Base-by-base conservation (phyloP, 495 filamentous ascomycete species). In the Mycothermus thermophilus region DNA sequence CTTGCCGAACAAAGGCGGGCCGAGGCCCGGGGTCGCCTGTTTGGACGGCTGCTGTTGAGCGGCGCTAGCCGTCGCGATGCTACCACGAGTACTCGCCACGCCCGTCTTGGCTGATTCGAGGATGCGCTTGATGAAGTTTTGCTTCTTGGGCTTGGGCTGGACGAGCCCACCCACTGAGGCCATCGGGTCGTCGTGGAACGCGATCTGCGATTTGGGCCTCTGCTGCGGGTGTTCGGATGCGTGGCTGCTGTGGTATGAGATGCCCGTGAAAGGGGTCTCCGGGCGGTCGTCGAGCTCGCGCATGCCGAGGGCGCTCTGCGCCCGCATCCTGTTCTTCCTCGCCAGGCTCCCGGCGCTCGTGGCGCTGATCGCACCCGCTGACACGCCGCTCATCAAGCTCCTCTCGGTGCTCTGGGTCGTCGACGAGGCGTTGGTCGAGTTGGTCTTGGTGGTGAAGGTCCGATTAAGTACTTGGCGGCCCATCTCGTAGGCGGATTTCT, bases 111-210 rank as follows among this genome's bases (percentile, higher is more conserved):
- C 90, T 8, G 83, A 81, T 37, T 95, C 88, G 23, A 96, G 71
- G 33, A 99, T 86, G 46, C 92, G 92, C 59, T 90, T 94, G 58
- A 99, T 84, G 51, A 99, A 94, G 14, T 88, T 88, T 26, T 75
- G 76, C 59, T 90, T 96, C 56, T 88, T 94, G 4, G 76, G 65
- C 54, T 88, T 96, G 0, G 86, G 87, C 8, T 83, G 72, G n/a
- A 76, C 74, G 82, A 46, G 42, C 9, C 45, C 45, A 7, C 50
- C 52, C 12, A 96, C 69, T 3, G 37, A 60, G 45, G 32, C 71
- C 29, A 67, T 64, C 6, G 62, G 53, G 21, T 67, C 65, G 5
- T 63, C 63, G 28, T 57, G 50, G 35, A 65, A 60, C 3, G 51
- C 65, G 11, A 55, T 53, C 38, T 65, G 65, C 12, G 67, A 71